Conservation (phyloP, 1,139 yeast species). For the Protomyces gravidus region DNA sequence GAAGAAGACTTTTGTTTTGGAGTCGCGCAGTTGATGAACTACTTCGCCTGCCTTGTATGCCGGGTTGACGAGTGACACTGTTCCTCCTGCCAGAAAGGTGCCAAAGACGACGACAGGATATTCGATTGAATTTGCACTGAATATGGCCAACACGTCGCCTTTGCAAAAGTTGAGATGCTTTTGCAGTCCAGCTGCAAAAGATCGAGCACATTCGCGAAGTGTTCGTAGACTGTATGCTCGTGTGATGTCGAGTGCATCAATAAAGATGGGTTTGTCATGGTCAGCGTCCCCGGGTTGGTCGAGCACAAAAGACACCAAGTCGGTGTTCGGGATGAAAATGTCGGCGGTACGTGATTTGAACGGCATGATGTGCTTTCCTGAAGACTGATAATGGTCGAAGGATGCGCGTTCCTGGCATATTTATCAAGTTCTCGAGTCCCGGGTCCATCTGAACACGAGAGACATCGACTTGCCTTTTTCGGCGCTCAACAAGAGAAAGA, state of each 20-base stretch:
- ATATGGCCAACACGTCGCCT: conserved; percentile 40
- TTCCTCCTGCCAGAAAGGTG: conserved; percentile 40
- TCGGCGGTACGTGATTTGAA: conserved; percentile 2
- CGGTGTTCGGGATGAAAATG: conserved; percentile 1
- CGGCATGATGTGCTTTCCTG: not conserved
- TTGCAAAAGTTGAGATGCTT: conserved; percentile 34
- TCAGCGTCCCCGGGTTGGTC: conserved; percentile 1
- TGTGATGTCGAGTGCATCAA: conserved; percentile 3
- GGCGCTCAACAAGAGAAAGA: not conserved
- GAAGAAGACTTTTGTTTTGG: conserved; percentile 38
- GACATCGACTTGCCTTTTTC: not conserved
- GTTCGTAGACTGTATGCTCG: not conserved
- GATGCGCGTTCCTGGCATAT: not conserved
- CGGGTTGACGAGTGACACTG: conserved; percentile 42
- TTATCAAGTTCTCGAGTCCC: not conserved
- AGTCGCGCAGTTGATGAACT: conserved; percentile 40
- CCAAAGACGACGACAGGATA: conserved; percentile 40
- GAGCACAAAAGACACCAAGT: conserved; percentile 12
- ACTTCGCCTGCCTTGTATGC: conserved; percentile 41
- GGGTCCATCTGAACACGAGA: not conserved
- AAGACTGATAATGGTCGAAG: not conserved
- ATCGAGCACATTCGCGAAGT: not conserved
- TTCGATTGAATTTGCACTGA: conserved; percentile 39
- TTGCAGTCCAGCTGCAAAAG: conserved; percentile 31
- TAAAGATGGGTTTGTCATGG: conserved; percentile 5